Evolutionary conservation across 1,284 basidiomycete species (phyloP).

Genomic region (Ustilago lituana): DNA sequence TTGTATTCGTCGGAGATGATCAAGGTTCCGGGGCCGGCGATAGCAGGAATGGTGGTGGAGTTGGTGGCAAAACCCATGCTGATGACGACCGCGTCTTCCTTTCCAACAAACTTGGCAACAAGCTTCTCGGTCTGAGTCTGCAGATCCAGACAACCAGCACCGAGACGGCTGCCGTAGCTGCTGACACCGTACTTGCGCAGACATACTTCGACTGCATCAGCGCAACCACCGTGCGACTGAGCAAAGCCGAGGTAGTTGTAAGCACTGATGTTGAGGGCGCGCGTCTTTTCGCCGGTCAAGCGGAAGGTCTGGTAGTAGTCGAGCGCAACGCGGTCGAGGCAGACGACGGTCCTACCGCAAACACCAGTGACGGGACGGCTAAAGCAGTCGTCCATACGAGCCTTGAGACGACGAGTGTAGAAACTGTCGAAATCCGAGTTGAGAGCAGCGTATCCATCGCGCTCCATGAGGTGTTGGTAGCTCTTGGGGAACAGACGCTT

Average conservation of each 20-base stretch:
- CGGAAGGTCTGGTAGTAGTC: slow-evolving; percentile 85
- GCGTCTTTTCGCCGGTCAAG: slow-evolving; percentile 80
- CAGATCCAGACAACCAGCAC: slow-evolving; percentile 84
- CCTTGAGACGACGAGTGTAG: slow-evolving; percentile 94
- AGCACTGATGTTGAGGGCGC: slow-evolving; percentile 93
- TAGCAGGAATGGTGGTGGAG: slow-evolving; percentile 90
- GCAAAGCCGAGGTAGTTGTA: slow-evolving; percentile 99
- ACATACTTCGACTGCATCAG: slow-evolving; percentile 83
- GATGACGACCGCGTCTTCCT: slow-evolving; percentile 86
- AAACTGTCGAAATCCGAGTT: slow-evolving; percentile 99
- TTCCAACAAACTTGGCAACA: slow-evolving; percentile 87
- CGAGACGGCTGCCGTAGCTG: slow-evolving; percentile 80
- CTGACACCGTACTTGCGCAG: slow-evolving; percentile 74
- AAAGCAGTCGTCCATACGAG: slow-evolving; percentile 95
- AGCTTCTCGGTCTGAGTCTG: slow-evolving; percentile 85
- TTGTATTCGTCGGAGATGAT: slow-evolving; percentile 98
- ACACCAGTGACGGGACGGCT: slow-evolving; percentile 92
- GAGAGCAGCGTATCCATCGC: slow-evolving; percentile 80
- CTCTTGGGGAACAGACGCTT: slow-evolving; percentile 79
- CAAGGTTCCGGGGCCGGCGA: slow-evolving; percentile 89
- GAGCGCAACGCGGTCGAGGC: slow-evolving; percentile 83
- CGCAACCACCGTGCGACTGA: slow-evolving; percentile 88
- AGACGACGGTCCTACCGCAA: slow-evolving; percentile 88
- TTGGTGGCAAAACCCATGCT: slow-evolving; percentile 99
- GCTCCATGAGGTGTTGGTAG: slow-evolving; percentile 75